Percentiles rank a stretch among this genome's conserved stretches.
These are phyloP conservation scores for Medicago lupulina DNA, from an alignment of 306 rosid genomes.

Conservation along the genomic window DNA sequence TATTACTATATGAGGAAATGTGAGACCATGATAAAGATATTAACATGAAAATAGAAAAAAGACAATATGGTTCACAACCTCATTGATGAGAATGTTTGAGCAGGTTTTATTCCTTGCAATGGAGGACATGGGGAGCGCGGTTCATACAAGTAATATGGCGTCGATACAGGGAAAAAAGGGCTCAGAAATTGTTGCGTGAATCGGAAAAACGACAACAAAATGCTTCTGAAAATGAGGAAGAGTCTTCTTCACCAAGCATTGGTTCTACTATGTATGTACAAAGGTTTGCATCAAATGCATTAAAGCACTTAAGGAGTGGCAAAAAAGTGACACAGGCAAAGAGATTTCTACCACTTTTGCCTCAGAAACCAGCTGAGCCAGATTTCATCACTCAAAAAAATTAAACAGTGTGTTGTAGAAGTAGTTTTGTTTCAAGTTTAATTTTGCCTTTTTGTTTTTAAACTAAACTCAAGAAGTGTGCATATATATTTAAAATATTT, in stretches of 20 bases:
- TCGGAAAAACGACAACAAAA: conserved; percentile 45
- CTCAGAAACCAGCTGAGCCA: conserved; percentile 71
- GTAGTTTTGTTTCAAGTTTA: neutral
- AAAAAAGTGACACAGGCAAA: conserved; percentile 31
- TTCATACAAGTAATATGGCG: conserved; percentile 88
- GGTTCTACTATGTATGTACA: conserved; percentile 41
- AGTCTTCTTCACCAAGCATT: conserved; percentile 45
- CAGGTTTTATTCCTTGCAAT: conserved; percentile 64
- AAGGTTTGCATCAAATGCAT: conserved; percentile 48
- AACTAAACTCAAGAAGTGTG: conserved; percentile 1
- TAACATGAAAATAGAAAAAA: neutral
- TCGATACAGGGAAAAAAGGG: conserved; percentile 52
- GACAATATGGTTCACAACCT: neutral
- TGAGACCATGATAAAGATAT: too few relatives aligned
- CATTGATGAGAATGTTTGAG: neutral
- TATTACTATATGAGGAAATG: too few relatives aligned
- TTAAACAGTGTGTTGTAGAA: conserved; percentile 11
- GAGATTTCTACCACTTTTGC: conserved; percentile 41
- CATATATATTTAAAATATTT: conserved; percentile 12
- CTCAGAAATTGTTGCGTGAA: conserved; percentile 49
- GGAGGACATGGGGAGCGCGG: conserved; percentile 81
- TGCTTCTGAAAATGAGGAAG: conserved; percentile 37
- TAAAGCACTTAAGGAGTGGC: conserved; percentile 33
- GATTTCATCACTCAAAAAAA: conserved; percentile 50
- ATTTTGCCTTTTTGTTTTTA: neutral